These are phyloP conservation scores for Trichaptum fuscoviolaceum DNA, from an alignment of 768 basidiomycete genomes.

Conservation along the genomic window DNA sequence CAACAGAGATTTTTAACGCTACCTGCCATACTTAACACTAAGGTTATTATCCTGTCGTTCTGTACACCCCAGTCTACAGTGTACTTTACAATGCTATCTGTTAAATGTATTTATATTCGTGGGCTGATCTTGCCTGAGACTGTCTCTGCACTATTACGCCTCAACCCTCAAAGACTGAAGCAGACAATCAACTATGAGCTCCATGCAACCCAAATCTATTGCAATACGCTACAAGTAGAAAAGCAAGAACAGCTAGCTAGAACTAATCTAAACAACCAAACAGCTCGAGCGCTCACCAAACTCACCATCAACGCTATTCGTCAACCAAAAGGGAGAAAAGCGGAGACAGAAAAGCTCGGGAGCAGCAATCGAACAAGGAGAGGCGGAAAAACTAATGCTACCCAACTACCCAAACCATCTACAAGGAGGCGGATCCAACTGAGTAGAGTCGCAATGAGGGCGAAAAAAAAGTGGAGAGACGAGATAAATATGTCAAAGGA, in stretches of 20 bases:
- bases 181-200: background rate
- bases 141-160: too few relatives aligned
- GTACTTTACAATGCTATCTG: background rate
- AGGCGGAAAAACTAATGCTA: background rate
- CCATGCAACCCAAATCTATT: background rate
- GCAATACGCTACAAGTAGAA: background rate
- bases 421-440: background rate
- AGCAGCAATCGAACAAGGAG: background rate
- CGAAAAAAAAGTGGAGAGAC: background rate
- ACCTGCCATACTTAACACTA: background rate
- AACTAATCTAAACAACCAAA: conserved; percentile 1
- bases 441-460: background rate
- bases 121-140: too few relatives aligned
- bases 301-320: background rate
- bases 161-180: background rate
- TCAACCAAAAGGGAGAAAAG: background rate
- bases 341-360: background rate
- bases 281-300: background rate
- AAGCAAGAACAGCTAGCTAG: background rate
- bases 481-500: background rate
- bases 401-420: background rate
- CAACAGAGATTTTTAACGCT: background rate
- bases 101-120: background rate
- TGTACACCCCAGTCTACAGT: background rate
- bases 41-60: background rate